Base-by-base conservation (phyloP, 148 eudicot genomes). In the Chenopodium album region DNA sequence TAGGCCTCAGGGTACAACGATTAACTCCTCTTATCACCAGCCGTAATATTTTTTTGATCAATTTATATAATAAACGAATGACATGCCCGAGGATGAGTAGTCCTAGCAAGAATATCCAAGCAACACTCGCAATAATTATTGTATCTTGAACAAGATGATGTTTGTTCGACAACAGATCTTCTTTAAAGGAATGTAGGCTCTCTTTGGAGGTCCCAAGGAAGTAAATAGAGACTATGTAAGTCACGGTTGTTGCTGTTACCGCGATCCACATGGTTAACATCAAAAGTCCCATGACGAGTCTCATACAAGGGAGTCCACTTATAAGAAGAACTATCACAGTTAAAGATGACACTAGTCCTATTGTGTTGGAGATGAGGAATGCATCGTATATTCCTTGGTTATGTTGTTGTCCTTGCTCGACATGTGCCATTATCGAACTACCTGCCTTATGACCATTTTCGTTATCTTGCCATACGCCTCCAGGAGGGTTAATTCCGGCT, bases 401-500 rank as follows among this genome's bases (percentile, higher is more conserved):
- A 34, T 65, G 66, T 13, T 65, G 66, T 13, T 34, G 23, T 9
- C 46, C 37, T 20, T 64, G 23, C 0, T 80, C 26, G 12, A 26
- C 29, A 12, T 71, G 46, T 12, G 78, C 81, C 76, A 80, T 70
- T 29, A 84, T 47, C 0, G 89, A 54, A 4, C n/a, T 12, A 1
- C 88, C 86, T 64, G 84, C 86, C 1, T 2, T 78, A 67, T 83
- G 79, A 10, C 77, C 81, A 2, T 3, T 5, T 7, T n/a, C n/a
- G 52, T 69, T 12, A 22, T 82, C 85, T 77, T 85, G 87, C 87
- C 79, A 82, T 12, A 34, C 78, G 0, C 89, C 89, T 9, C 89
- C 89, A 9, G 87, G 89, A 29, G 89, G 89, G 65, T 67, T 82
- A 6, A 82, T 23, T 26, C 89, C 89, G 13, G 71, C 83, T 79